A percentile compares a stretch with the other conserved stretches of the same genome.
phyloP scores from a whole-genome alignment of 1,139 yeast genomes.

The Lizanozyma gosingica region DNA sequence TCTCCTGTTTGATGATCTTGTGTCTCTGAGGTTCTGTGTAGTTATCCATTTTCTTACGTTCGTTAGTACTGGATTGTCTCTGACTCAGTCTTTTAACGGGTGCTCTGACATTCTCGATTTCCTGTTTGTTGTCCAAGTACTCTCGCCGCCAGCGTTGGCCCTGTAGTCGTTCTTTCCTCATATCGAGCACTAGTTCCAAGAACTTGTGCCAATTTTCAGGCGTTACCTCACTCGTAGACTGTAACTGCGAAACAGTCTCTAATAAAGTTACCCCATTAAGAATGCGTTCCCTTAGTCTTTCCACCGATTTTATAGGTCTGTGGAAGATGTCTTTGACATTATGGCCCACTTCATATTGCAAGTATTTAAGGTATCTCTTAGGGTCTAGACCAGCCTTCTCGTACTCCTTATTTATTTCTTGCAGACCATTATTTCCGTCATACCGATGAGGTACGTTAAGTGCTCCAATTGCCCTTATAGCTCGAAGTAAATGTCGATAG shows the following conservation, averaged over 20 bases:
- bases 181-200: neutral
- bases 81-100: slow-evolving; percentile 1
- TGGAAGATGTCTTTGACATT: neutral
- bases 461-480: neutral
- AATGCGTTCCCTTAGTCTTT: neutral
- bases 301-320: neutral
- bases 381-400: neutral
- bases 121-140: slow-evolving; percentile 7
- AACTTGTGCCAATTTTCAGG: neutral
- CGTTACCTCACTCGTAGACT: neutral
- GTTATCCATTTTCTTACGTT: neutral
- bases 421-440: neutral
- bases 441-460: neutral
- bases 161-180: neutral
- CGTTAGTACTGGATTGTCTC: neutral
- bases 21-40: slow-evolving; percentile 1
- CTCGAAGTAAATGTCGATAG: neutral
- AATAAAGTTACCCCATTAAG: neutral
- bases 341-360: neutral
- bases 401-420: neutral
- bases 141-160: slow-evolving; percentile 12
- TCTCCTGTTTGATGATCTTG: slow-evolving; percentile 6
- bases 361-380: neutral
- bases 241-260: neutral
- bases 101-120: slow-evolving; percentile 6